phyloP scores from a whole-genome alignment of 2,329 filamentous ascomycete genomes.

The Calonectria ilicicola region DNA sequence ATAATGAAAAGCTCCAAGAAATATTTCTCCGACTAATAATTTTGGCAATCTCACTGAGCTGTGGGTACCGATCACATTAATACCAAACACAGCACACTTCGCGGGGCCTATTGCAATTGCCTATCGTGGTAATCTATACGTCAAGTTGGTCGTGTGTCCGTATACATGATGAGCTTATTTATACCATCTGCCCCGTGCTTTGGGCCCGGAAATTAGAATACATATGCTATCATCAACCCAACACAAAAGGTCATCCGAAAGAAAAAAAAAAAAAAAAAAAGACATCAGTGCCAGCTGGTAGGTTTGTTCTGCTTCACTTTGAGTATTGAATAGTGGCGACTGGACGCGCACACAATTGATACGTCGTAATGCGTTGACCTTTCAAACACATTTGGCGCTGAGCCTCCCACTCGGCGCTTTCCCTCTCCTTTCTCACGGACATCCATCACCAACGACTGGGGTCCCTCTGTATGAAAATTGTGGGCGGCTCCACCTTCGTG shows the following conservation, averaged over 20 bases:
- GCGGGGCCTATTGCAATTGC: background rate
- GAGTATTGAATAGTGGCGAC: no score
- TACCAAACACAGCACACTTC: background rate
- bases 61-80: background rate
- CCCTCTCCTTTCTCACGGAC: background rate
- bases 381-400: background rate
- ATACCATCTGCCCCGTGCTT: constrained; percentile 19
- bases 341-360: background rate
- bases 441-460: background rate
- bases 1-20: background rate
- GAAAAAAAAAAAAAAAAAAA: background rate
- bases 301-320: no score
- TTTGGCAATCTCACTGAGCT: background rate
- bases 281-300: background rate
- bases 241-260: background rate
- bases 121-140: constrained; percentile 20
- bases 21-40: background rate
- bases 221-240: constrained; percentile 19
- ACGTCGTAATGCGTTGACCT: background rate
- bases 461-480: background rate
- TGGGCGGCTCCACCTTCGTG: background rate
- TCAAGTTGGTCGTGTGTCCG: constrained; percentile 1
- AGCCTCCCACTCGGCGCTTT: background rate
- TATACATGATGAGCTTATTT: constrained; percentile 27
- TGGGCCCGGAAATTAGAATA: constrained; percentile 24